Percentiles rank a stretch among this genome's conserved stretches.
Evolutionary conservation across 164 flowering plant species (phyloP).

Genomic region (Hamamelis virginiana): DNA sequence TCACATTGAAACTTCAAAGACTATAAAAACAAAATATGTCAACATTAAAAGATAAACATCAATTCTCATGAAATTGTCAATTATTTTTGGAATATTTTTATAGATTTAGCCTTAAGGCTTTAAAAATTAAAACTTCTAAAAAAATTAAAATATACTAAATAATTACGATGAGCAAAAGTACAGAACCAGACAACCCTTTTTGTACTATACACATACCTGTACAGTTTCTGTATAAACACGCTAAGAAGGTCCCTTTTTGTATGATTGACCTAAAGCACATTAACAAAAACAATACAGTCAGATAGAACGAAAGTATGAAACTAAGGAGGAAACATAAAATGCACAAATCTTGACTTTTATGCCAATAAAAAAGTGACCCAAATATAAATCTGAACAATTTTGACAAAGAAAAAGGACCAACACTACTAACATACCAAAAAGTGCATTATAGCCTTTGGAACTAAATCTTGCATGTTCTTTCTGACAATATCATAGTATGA

Average conservation of each 20-base stretch:
- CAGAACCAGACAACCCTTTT: not conserved
- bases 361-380: not conserved
- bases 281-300: no score
- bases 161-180: not conserved
- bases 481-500: conserved; percentile 56
- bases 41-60: not conserved
- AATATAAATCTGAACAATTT: not conserved
- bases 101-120: not conserved
- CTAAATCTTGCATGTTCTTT: conserved; percentile 46
- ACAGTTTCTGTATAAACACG: conserved; percentile 39
- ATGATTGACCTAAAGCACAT: conserved; percentile 39
- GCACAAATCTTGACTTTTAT: not conserved
- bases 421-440: conserved; percentile 38
- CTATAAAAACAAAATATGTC: not conserved
- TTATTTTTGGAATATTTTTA: not conserved
- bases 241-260: conserved; percentile 43
- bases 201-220: conserved; percentile 32
- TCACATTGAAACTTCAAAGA: not conserved
- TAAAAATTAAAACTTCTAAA: not conserved
- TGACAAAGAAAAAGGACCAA: not conserved
- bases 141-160: no score
- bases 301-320: no score
- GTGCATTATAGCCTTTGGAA: conserved; percentile 62
- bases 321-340: not conserved
- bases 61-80: not conserved